Evolutionary conservation across 345 rosid species (phyloP).

Genomic region (Cochlearia excelsa): DNA sequence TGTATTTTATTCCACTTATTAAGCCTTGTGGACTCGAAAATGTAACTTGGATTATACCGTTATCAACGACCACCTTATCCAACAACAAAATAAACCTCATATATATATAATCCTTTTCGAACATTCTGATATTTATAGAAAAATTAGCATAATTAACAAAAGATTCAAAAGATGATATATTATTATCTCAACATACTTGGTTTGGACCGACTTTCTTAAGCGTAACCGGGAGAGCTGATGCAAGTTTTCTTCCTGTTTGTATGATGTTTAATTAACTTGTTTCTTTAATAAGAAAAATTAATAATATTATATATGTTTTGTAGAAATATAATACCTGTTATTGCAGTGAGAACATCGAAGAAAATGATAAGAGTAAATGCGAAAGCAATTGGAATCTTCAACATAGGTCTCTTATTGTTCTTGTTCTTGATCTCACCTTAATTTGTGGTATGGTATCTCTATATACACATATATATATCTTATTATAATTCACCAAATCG

Average conservation of each 20-base stretch:
- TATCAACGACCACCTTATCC: constrained; percentile 60
- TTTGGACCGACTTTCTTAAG: constrained; percentile 16
- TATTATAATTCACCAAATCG: too few relatives aligned
- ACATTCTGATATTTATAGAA: not conserved
- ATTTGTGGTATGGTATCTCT: too few relatives aligned
- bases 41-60: constrained; percentile 61
- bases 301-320: too few relatives aligned
- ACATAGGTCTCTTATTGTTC: too few relatives aligned
- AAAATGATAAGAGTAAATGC: too few relatives aligned
- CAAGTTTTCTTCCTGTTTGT: constrained; percentile 1
- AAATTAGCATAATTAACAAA: not conserved
- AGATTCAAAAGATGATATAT: not conserved
- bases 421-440: too few relatives aligned
- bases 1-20: constrained; percentile 55
- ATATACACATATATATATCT: too few relatives aligned
- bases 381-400: too few relatives aligned
- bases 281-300: constrained; percentile 22
- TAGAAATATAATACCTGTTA: too few relatives aligned
- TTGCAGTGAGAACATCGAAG: too few relatives aligned
- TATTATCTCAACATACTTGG: constrained; percentile 23
- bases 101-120: not conserved
- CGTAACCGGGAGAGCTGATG: constrained; percentile 3
- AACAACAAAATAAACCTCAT: not conserved
- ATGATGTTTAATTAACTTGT: not conserved
- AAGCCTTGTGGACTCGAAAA: constrained; percentile 61